Evolutionary conservation across 73 alveolate species (phyloP).

Genomic region (Stentor coeruleus): DNA sequence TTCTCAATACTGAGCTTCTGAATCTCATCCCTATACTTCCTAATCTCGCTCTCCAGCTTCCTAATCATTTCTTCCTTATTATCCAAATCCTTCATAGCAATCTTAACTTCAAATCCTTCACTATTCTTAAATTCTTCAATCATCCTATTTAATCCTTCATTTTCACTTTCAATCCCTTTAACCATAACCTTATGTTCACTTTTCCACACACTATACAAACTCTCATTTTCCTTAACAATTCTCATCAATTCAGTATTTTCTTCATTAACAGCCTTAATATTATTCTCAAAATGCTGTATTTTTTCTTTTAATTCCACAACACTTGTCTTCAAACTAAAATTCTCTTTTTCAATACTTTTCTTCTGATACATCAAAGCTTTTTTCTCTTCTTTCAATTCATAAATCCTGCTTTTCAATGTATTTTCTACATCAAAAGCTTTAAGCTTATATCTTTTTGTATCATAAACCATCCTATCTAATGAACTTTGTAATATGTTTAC

Average conservation of each 20-base stretch:
- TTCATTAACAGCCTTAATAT: background rate
- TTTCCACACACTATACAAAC: too few relatives aligned
- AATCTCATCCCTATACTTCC: too few relatives aligned
- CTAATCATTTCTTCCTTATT: background rate
- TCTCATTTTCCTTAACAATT: background rate
- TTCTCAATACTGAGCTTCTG: too few relatives aligned
- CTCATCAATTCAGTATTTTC: background rate
- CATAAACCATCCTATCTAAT: too few relatives aligned
- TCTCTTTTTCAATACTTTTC: too few relatives aligned
- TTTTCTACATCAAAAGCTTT: background rate
- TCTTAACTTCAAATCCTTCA: background rate
- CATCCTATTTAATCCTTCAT: background rate
- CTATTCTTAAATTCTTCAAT: background rate
- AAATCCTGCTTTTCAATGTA: too few relatives aligned
- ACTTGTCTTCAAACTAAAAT: too few relatives aligned
- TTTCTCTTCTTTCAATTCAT: too few relatives aligned
- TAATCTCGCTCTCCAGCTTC: background rate
- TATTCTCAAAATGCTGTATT: background rate
- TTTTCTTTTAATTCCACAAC: background rate
- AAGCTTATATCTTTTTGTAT: too few relatives aligned
- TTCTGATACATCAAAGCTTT: too few relatives aligned
- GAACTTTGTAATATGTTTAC: background rate
- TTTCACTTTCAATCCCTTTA: background rate
- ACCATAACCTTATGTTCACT: background rate
- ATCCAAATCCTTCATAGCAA: background rate